phyloP scores from a whole-genome alignment of 1,284 basidiomycete genomes.

The Austroboletus niveus region DNA sequence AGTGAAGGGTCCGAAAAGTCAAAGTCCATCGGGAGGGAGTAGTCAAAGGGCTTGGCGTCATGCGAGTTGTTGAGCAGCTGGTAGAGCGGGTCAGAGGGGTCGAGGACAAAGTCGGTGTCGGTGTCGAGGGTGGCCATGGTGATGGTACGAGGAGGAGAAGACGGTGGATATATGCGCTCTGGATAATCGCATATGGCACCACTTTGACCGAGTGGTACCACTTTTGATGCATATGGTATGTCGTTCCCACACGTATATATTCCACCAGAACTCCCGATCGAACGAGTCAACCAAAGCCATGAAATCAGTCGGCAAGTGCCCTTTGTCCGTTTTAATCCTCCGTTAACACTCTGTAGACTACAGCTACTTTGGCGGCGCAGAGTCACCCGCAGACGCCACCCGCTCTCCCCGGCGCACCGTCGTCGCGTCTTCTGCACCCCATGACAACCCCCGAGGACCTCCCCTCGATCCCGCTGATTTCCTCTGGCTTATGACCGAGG shows the following conservation, averaged over 20 bases:
- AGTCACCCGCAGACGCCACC: slow-evolving; percentile 58
- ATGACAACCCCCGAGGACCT: slow-evolving; percentile 45
- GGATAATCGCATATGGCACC: slow-evolving; percentile 19
- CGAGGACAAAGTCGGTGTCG: slow-evolving; percentile 31
- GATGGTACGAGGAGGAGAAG: not conserved
- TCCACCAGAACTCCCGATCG: not conserved
- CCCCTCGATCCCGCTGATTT: slow-evolving; percentile 79
- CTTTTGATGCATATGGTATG: slow-evolving; percentile 24
- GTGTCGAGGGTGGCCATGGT: slow-evolving; percentile 19
- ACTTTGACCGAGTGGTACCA: slow-evolving; percentile 24
- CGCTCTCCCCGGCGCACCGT: slow-evolving; percentile 60
- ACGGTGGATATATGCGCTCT: not conserved
- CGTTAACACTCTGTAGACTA: slow-evolving; percentile 46
- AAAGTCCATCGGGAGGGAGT: slow-evolving; percentile 44
- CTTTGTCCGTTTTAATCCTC: not conserved
- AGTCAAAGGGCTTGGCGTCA: slow-evolving; percentile 44
- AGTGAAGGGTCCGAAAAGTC: slow-evolving; percentile 44
- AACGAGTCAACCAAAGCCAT: slow-evolving; percentile 5
- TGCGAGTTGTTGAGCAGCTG: slow-evolving; percentile 47
- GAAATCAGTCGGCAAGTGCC: slow-evolving; percentile 21
- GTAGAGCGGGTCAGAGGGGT: slow-evolving; percentile 54
- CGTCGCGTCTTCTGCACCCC: slow-evolving; percentile 38
- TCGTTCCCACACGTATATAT: slow-evolving; percentile 22
- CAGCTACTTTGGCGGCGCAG: slow-evolving; percentile 78
- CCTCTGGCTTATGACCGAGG: slow-evolving; percentile 96